Evolutionary conservation across 495 filamentous ascomycete genomes (phyloP).

Genomic region (Jackrogersella multiformis): DNA sequence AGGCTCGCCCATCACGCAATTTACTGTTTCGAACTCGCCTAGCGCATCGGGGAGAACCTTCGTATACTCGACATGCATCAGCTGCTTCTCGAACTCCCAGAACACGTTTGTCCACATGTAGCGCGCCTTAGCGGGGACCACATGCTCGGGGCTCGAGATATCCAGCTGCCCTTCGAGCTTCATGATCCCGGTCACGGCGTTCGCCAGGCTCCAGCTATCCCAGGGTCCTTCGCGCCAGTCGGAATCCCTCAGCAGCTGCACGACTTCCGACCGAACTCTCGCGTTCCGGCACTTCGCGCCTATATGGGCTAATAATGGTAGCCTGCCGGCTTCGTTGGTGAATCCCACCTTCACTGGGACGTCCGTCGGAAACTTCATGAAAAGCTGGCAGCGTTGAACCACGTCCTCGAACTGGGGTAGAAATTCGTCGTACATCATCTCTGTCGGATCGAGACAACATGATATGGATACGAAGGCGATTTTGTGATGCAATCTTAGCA

Average conservation of each 20-base stretch:
- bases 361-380: conserved; percentile 14
- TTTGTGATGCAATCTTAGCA: conserved; percentile 34
- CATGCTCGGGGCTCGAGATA: not conserved
- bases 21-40: conserved; percentile 55
- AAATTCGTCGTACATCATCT: conserved; percentile 42
- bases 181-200: conserved; percentile 29
- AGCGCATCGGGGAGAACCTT: conserved; percentile 29
- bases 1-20: conserved; percentile 45
- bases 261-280: conserved; percentile 16
- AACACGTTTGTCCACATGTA: conserved; percentile 42
- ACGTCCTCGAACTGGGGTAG: conserved; percentile 37
- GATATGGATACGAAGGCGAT: conserved; percentile 18
- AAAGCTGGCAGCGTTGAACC: conserved; percentile 28
- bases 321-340: conserved; percentile 29
- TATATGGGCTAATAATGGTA: conserved; percentile 33
- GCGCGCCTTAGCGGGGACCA: conserved; percentile 14
- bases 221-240: conserved; percentile 39
- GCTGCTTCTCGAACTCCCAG: conserved; percentile 40
- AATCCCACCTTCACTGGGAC: conserved; percentile 20
- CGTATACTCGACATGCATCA: conserved; percentile 39
- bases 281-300: conserved; percentile 36
- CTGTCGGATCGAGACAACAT: conserved; percentile 41
- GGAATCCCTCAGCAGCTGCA: conserved; percentile 21
- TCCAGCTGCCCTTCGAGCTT: conserved; percentile 36
- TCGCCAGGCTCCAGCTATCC: conserved; percentile 34